phyloP scores from a whole-genome alignment of 768 basidiomycete genomes.

The Lentinula lateritia region DNA sequence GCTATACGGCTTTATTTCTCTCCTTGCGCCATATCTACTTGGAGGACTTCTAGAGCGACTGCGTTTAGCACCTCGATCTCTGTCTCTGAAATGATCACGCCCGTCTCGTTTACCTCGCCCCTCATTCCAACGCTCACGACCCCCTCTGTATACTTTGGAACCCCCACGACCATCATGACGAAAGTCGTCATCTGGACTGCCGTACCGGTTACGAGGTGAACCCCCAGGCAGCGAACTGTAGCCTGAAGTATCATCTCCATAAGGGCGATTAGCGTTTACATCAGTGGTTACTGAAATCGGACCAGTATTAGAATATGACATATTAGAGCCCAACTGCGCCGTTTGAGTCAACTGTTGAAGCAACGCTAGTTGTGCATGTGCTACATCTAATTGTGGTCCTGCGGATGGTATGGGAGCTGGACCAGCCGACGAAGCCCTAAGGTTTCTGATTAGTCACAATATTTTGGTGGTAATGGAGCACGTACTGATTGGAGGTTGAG shows the following conservation, averaged over 20 bases:
- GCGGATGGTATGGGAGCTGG: conserved; percentile 42
- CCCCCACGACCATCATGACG: conserved; percentile 57
- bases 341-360: conserved; percentile 74
- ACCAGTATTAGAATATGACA: conserved; percentile 22
- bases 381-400: conserved; percentile 37
- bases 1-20: conserved; percentile 50
- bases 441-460: no score
- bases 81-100: conserved; percentile 40
- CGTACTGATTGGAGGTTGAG: conserved; percentile 32
- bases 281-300: conserved; percentile 23
- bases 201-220: conserved; percentile 39
- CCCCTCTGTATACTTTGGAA: conserved; percentile 54
- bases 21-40: conserved; percentile 41
- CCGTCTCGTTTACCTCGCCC: conserved; percentile 48
- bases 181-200: conserved; percentile 43
- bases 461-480: background rate
- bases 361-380: conserved; percentile 62
- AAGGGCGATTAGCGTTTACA: conserved; percentile 22
- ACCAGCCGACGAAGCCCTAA: conserved; percentile 18
- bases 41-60: conserved; percentile 77
- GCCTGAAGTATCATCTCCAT: conserved; percentile 40
- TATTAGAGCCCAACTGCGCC: conserved; percentile 33
- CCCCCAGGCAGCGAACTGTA: conserved; percentile 25
- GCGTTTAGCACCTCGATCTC: conserved; percentile 38
- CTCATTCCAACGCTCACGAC: conserved; percentile 34